Evolutionary conservation across 2,329 filamentous ascomycete species (phyloP).

Genomic region (Ophiostoma triangulosporum): DNA sequence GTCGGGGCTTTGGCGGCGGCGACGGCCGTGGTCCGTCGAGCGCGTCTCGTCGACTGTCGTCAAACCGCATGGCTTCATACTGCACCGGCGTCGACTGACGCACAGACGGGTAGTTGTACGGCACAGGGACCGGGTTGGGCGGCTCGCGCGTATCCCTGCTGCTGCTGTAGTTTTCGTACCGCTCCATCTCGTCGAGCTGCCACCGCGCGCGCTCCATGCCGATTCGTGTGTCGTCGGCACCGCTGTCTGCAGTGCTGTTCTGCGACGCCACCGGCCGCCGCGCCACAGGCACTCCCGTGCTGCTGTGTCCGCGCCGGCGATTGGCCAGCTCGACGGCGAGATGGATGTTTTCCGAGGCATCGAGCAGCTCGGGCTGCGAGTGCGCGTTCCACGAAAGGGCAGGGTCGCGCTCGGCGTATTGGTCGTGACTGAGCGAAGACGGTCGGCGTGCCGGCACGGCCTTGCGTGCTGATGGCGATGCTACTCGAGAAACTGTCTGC

Average conservation of each 20-base stretch:
- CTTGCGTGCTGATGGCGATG: background rate
- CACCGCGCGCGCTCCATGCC: conserved; percentile 41
- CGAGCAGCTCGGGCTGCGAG: conserved; percentile 42
- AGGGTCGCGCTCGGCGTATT: conserved; percentile 42
- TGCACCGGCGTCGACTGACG: conserved; percentile 35
- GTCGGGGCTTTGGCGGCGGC: conserved; percentile 28
- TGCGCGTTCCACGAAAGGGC: conserved; percentile 34
- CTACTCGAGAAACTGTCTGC: conserved; percentile 10
- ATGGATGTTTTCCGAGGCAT: conserved; percentile 58
- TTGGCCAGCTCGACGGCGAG: conserved; percentile 65
- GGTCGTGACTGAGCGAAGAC: conserved; percentile 22
- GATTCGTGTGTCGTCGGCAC: conserved; percentile 17
- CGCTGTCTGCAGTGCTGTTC: background rate
- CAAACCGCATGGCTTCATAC: conserved; percentile 26
- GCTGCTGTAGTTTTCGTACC: conserved; percentile 16
- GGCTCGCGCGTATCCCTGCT: background rate
- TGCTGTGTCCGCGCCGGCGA: conserved; percentile 50
- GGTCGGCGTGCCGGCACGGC: background rate
- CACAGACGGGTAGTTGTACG: conserved; percentile 45
- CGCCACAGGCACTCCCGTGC: background rate
- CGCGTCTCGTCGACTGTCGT: conserved; percentile 18
- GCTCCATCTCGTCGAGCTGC: conserved; percentile 24
- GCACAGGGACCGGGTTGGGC: conserved; percentile 9
- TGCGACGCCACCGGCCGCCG: background rate
- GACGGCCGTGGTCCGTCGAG: conserved; percentile 14